A percentile compares a stretch with the other conserved stretches of the same genome.
These are phyloP conservation scores for Pseudocercospora musae DNA, from an alignment of 2,329 filamentous ascomycete species.

Conservation along the genomic window DNA sequence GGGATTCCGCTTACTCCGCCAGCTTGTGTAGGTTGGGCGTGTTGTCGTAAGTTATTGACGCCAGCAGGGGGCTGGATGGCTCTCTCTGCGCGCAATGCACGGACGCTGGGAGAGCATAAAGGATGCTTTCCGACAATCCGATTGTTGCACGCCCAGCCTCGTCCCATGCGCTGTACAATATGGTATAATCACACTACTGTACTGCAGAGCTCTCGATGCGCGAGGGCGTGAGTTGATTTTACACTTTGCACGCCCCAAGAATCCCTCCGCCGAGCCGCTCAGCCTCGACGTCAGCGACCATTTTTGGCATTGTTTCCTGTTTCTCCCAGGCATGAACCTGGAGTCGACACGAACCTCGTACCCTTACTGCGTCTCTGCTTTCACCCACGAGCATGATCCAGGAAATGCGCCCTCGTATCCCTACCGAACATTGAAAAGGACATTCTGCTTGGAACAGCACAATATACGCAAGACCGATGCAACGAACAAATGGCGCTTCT, in stretches of 20 bases:
- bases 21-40: slow-evolving; percentile 10
- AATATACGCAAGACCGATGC: not conserved
- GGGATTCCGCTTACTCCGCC: slow-evolving; percentile 14
- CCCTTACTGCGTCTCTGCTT: not conserved
- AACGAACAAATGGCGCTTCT: too few relatives aligned
- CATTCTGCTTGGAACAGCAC: not conserved
- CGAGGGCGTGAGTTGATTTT: not conserved
- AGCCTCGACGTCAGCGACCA: not conserved
- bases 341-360: not conserved
- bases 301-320: not conserved
- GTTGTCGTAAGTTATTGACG: too few relatives aligned
- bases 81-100: not conserved
- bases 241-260: not conserved
- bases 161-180: not conserved
- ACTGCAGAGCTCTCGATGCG: not conserved
- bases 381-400: too few relatives aligned
- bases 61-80: not conserved
- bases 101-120: not conserved
- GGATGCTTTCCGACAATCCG: not conserved
- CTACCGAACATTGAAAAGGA: not conserved
- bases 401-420: too few relatives aligned
- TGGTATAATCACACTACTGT: not conserved
- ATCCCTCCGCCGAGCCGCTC: not conserved
- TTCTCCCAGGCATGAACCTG: not conserved
- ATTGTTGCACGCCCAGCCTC: slow-evolving; percentile 3